These are phyloP conservation scores for Penicillium coffeae DNA, from an alignment of 495 filamentous ascomycete species.

Conservation along the genomic window DNA sequence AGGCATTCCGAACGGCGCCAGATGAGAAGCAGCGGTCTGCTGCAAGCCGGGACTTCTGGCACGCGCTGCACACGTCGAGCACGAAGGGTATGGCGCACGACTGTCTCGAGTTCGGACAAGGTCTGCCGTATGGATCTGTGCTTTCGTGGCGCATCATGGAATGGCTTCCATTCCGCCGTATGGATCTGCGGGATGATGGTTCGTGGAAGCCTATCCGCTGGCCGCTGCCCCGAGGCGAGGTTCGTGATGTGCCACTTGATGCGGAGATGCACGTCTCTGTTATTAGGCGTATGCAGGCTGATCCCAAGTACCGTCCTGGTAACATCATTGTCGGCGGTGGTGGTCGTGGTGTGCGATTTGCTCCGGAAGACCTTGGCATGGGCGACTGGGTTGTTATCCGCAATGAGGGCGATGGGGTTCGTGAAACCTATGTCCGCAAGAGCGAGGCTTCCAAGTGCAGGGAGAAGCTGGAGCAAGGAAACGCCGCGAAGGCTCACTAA, in stretches of 20 bases:
- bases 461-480: slow-evolving; percentile 1
- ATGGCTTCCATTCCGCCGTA: slow-evolving; percentile 76
- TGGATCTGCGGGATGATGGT: slow-evolving; percentile 72
- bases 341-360: slow-evolving; percentile 61
- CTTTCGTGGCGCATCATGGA: slow-evolving; percentile 81
- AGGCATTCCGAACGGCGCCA: slow-evolving; percentile 17
- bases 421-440: slow-evolving; percentile 57
- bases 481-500: neutral
- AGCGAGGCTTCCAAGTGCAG: slow-evolving; percentile 22
- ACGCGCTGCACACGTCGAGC: slow-evolving; percentile 54
- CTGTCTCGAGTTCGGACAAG: slow-evolving; percentile 64
- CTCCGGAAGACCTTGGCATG: slow-evolving; percentile 59
- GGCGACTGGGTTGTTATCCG: slow-evolving; percentile 69
- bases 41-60: slow-evolving; percentile 46
- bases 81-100: slow-evolving; percentile 69
- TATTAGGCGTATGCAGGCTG: slow-evolving; percentile 64
- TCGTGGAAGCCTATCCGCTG: slow-evolving; percentile 79
- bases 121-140: slow-evolving; percentile 54
- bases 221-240: slow-evolving; percentile 76
- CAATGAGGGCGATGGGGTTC: slow-evolving; percentile 61
- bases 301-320: slow-evolving; percentile 67
- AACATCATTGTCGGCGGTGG: slow-evolving; percentile 81
- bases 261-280: slow-evolving; percentile 71
- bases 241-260: slow-evolving; percentile 71
- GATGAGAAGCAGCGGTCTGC: slow-evolving; percentile 27